These are phyloP conservation scores for Arabidopsis arenosa DNA, from an alignment of 345 rosid genomes.

Conservation along the genomic window DNA sequence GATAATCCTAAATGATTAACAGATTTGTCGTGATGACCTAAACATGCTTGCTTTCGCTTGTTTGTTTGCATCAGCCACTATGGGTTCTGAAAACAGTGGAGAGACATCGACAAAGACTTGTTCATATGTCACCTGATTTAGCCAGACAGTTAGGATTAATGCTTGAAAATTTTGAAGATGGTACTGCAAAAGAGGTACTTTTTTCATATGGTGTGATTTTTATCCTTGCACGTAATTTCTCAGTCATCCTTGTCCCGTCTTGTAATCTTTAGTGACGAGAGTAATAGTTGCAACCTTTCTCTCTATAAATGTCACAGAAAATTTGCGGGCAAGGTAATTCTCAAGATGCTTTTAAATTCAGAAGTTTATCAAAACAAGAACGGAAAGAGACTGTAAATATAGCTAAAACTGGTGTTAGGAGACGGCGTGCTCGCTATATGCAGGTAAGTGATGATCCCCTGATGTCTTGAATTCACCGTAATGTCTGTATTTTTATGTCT, in stretches of 20 bases:
- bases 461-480: not conserved
- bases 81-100: slow-evolving; percentile 91
- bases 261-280: not conserved
- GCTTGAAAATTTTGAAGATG: slow-evolving; percentile 66
- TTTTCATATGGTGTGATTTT: not conserved
- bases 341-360: slow-evolving; percentile 42
- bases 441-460: slow-evolving; percentile 54
- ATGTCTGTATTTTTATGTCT: not conserved
- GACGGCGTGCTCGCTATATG: slow-evolving; percentile 78
- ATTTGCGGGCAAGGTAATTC: slow-evolving; percentile 37
- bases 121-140: slow-evolving; percentile 88
- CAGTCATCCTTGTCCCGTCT: not conserved
- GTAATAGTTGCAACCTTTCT: slow-evolving; percentile 15
- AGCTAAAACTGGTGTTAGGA: slow-evolving; percentile 77
- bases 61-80: slow-evolving; percentile 60
- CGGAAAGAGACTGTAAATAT: slow-evolving; percentile 62
- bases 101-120: slow-evolving; percentile 70
- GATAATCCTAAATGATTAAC: not conserved
- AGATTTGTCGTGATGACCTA: not conserved
- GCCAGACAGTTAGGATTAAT: slow-evolving; percentile 72
- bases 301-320: slow-evolving; percentile 49
- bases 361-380: slow-evolving; percentile 46
- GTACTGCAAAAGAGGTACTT: slow-evolving; percentile 55
- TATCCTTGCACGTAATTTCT: slow-evolving; percentile 5
- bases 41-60: slow-evolving; percentile 30